Conservation (phyloP, 495 filamentous ascomycete species). For the Podospora conica region DNA sequence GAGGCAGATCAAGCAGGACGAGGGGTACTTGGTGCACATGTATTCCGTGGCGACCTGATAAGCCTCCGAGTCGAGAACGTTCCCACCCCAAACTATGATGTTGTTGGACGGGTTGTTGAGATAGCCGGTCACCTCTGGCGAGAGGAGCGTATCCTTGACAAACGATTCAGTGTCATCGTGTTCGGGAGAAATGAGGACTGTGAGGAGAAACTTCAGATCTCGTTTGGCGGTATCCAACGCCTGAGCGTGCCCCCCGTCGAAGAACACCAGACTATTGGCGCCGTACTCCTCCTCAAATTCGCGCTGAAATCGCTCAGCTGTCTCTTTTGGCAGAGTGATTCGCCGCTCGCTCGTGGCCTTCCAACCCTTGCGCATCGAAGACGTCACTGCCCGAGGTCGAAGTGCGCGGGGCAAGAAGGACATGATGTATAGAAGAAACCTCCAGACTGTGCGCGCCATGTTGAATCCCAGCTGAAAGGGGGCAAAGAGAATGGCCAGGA, state of each 20-base stretch:
- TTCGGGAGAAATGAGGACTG: conserved; percentile 80
- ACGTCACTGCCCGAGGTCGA: conserved; percentile 58
- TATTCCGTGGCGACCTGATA: conserved; percentile 84
- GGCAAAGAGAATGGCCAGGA: conserved; percentile 70
- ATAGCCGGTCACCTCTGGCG: conserved; percentile 64
- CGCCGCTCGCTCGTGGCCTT: conserved; percentile 63
- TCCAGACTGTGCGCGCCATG: conserved; percentile 59
- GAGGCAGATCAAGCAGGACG: conserved; percentile 74
- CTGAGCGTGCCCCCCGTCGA: conserved; percentile 83
- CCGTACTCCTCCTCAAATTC: conserved; percentile 95
- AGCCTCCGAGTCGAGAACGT: conserved; percentile 83
- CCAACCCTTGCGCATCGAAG: conserved; percentile 47
- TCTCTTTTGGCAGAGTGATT: conserved; percentile 74
- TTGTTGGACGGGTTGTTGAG: conserved; percentile 66
- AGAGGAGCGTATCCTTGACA: conserved; percentile 72
- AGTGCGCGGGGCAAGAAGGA: conserved; percentile 38
- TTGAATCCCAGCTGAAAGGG: conserved; percentile 75
- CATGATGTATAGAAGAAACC: conserved; percentile 73
- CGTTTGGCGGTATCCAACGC: conserved; percentile 81
- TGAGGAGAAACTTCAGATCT: conserved; percentile 83
- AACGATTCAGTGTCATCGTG: conserved; percentile 89
- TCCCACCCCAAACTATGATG: conserved; percentile 85
- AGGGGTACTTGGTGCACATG: conserved; percentile 84
- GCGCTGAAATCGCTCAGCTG: conserved; percentile 77
- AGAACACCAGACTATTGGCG: conserved; percentile 58